Evolutionary conservation across 805 yeast genomes (phyloP).

Genomic region (Ogataea thermomethanolica): DNA sequence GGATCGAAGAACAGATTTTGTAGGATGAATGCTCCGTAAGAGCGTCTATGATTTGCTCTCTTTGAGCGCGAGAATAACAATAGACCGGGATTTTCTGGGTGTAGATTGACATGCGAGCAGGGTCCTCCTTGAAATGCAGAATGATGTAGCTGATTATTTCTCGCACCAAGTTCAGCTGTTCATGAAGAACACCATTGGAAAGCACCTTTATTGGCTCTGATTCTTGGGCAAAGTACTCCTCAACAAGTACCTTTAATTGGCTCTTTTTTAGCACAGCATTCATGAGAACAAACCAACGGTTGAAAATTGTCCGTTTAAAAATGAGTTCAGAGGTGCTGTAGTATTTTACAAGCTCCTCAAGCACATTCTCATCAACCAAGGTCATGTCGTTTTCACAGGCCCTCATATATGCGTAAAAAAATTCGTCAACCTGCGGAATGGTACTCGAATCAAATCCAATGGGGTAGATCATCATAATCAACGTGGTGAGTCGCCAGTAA

Average conservation of each 20-base stretch:
- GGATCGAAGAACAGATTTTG: constrained; percentile 19
- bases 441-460: constrained; percentile 17
- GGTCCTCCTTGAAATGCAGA: neutral
- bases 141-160: constrained; percentile 17
- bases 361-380: constrained; percentile 12
- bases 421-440: constrained; percentile 10
- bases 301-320: constrained; percentile 31
- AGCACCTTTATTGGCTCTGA: constrained; percentile 29
- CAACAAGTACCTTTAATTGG: constrained; percentile 31
- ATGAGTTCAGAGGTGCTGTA: constrained; percentile 13
- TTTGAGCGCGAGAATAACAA: constrained; percentile 40
- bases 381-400: constrained; percentile 36
- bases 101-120: constrained; percentile 1
- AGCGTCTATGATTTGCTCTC: constrained; percentile 28
- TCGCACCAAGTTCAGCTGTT: constrained; percentile 40
- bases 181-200: constrained; percentile 42
- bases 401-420: constrained; percentile 38
- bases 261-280: constrained; percentile 32
- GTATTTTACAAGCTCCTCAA: constrained; percentile 26
- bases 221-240: constrained; percentile 26
- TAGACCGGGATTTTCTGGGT: constrained; percentile 44
- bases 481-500: constrained; percentile 46
- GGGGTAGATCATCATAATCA: constrained; percentile 47
- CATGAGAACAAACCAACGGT: constrained; percentile 56
- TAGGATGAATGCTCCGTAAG: constrained; percentile 8